Conservation (phyloP, 768 basidiomycete species). For the Collybiopsis luxurians region DNA sequence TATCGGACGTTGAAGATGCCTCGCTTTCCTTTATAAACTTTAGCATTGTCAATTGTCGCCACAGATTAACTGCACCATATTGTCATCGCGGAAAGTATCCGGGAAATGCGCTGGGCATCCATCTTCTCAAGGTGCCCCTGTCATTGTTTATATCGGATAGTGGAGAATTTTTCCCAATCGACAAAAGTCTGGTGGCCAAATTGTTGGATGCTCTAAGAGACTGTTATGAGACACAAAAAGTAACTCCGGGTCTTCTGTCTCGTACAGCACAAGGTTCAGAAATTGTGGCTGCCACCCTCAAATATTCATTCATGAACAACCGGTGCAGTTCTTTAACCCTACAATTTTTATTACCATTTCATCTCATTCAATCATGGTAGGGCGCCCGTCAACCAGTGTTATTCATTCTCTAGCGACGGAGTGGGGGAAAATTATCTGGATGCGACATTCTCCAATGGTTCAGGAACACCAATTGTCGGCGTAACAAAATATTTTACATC, state of each 20-base stretch:
- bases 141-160: slow-evolving; percentile 15
- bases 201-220: slow-evolving; percentile 8
- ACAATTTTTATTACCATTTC: too few relatives aligned
- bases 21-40: slow-evolving; percentile 13
- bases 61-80: slow-evolving; percentile 15
- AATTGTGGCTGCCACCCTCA: slow-evolving; percentile 6
- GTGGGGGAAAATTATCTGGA: slow-evolving; percentile 14
- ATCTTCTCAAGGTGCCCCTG: slow-evolving; percentile 15
- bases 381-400: slow-evolving; percentile 15
- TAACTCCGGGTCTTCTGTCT: slow-evolving; percentile 14
- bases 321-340: too few relatives aligned
- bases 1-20: slow-evolving; percentile 7
- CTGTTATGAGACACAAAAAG: slow-evolving; percentile 13
- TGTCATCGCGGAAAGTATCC: slow-evolving; percentile 13
- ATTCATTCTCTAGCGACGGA: slow-evolving; percentile 20
- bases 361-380: too few relatives aligned
- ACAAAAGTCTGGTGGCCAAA: slow-evolving; percentile 8
- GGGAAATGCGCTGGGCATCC: slow-evolving; percentile 19
- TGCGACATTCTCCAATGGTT: slow-evolving; percentile 1
- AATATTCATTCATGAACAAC: too few relatives aligned
- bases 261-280: slow-evolving; percentile 15
- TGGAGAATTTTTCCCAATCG: background rate
- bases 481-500: slow-evolving; percentile 19
- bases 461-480: slow-evolving; percentile 8
- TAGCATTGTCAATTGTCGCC: slow-evolving; percentile 19